A percentile compares a stretch with the other conserved stretches of the same genome.
These are phyloP conservation scores for Globisporangium paroecandrum DNA, from an alignment of 352 stramenopile genomes.

Conservation along the genomic window DNA sequence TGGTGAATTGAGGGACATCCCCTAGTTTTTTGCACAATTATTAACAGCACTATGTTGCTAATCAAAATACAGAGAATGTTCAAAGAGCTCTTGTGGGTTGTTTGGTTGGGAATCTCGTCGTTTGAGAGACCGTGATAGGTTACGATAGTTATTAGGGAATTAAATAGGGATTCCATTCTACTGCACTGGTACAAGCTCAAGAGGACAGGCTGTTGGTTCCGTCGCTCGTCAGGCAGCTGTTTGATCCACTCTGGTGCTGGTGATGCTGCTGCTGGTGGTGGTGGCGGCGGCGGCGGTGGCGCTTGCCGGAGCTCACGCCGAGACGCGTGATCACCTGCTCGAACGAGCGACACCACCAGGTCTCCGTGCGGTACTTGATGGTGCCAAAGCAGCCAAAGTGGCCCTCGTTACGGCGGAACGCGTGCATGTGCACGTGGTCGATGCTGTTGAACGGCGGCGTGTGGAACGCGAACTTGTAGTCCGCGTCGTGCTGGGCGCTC, in stretches of 20 bases:
- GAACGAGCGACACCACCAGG: conserved; percentile 85
- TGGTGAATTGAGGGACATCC: neutral
- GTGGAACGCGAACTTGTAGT: conserved; percentile 82
- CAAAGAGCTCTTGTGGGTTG: neutral
- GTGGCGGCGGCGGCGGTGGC: neutral
- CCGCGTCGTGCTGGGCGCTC: conserved; percentile 18
- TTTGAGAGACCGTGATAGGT: neutral
- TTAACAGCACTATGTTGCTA: neutral
- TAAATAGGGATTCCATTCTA: conserved; percentile 5
- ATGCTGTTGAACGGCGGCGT: conserved; percentile 88
- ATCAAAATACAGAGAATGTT: neutral
- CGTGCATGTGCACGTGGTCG: conserved; percentile 89
- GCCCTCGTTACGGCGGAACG: conserved; percentile 58
- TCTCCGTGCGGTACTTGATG: conserved; percentile 85
- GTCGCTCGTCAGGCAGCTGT: conserved; percentile 4
- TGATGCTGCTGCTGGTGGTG: neutral
- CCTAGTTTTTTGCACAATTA: neutral
- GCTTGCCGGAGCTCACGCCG: neutral
- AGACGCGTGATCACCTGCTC: conserved; percentile 64
- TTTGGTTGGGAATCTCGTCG: neutral
- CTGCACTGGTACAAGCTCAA: neutral
- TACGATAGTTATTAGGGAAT: conserved; percentile 3
- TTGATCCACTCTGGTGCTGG: conserved; percentile 4
- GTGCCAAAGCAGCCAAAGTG: conserved; percentile 59
- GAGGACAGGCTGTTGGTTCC: neutral